A percentile compares a stretch with the other conserved stretches of the same genome.
Conservation (phyloP, 2,329 filamentous ascomycete genomes). For the Cryphonectria parasitica region DNA sequence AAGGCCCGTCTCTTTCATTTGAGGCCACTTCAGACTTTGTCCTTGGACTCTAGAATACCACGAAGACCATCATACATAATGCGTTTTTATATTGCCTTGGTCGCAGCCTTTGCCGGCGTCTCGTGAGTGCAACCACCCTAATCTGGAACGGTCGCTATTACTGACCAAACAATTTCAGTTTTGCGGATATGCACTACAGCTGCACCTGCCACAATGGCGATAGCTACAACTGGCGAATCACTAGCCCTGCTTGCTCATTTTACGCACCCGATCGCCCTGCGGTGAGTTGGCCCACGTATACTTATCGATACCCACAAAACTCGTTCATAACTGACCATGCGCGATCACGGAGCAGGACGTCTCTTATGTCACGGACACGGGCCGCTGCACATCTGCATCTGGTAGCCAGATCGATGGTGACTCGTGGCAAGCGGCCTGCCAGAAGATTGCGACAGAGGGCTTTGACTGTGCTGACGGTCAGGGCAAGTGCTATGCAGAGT, state of each 20-base stretch:
- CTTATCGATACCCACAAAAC: not conserved
- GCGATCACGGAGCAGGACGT: slow-evolving; percentile 15
- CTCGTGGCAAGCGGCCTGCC: slow-evolving; percentile 31
- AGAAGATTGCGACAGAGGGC: slow-evolving; percentile 28
- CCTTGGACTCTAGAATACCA: not conserved
- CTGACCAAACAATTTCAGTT: slow-evolving; percentile 9
- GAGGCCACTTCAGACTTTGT: not conserved
- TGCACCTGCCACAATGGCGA: slow-evolving; percentile 34
- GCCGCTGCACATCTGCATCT: slow-evolving; percentile 28
- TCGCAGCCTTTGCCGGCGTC: slow-evolving; percentile 22
- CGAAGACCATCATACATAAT: slow-evolving; percentile 5
- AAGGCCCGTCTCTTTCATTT: not conserved
- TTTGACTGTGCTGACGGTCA: slow-evolving; percentile 32
- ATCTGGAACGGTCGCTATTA: not conserved
- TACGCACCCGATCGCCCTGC: slow-evolving; percentile 27
- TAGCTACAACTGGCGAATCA: slow-evolving; percentile 35
- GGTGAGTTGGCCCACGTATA: not conserved
- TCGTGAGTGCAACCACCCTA: slow-evolving; percentile 14
- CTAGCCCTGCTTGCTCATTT: slow-evolving; percentile 30
- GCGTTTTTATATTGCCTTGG: slow-evolving; percentile 18
- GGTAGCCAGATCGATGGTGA: slow-evolving; percentile 30
- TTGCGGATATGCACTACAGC: slow-evolving; percentile 33
- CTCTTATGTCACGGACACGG: slow-evolving; percentile 28
- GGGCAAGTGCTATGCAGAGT: slow-evolving; percentile 31
- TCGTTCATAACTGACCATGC: not conserved